Conservation (phyloP, 805 yeast genomes). For the Clavispora phyllophila region DNA sequence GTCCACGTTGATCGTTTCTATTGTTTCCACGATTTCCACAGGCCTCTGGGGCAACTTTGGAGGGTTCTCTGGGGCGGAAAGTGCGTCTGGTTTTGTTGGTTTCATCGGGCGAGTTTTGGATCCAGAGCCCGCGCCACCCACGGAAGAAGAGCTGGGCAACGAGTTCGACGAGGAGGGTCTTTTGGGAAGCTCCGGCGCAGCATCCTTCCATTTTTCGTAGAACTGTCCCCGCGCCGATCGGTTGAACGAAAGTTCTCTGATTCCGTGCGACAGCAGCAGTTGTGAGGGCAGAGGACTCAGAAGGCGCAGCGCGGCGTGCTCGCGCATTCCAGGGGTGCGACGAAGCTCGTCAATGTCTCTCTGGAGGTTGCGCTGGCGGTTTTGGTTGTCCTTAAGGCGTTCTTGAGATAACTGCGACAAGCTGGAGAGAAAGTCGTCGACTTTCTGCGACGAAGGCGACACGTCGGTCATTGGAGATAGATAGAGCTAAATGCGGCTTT, state of each 20-base stretch:
- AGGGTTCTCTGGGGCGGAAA: slow-evolving; percentile 2
- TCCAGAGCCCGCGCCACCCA: slow-evolving; percentile 11
- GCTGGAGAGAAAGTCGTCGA: slow-evolving; percentile 33
- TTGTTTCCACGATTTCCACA: not conserved
- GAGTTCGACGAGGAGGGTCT: too few species aligned
- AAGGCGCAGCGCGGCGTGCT: not conserved
- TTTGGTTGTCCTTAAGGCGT: slow-evolving; percentile 29
- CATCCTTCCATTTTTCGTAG: slow-evolving; percentile 4
- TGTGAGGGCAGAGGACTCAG: not conserved
- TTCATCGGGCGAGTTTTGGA: slow-evolving; percentile 4
- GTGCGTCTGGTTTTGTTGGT: not conserved
- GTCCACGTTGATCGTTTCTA: not conserved
- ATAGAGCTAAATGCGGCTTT: too few species aligned
- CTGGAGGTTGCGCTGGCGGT: slow-evolving; percentile 29
- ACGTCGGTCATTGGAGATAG: slow-evolving; percentile 13
- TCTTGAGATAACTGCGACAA: slow-evolving; percentile 35
- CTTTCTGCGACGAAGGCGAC: slow-evolving; percentile 30
- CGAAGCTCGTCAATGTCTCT: slow-evolving; percentile 23
- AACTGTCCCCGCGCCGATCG: slow-evolving; percentile 7
- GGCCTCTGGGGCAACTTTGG: slow-evolving; percentile 9
- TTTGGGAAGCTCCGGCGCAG: slow-evolving; percentile 1
- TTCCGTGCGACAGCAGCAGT: slow-evolving; percentile 1
- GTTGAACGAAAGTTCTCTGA: slow-evolving; percentile 15
- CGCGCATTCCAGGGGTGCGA: not conserved
- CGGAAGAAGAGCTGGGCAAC: too few species aligned